Conservation (phyloP, 179 eudicot genomes). For the Carnegiea gigantea region DNA sequence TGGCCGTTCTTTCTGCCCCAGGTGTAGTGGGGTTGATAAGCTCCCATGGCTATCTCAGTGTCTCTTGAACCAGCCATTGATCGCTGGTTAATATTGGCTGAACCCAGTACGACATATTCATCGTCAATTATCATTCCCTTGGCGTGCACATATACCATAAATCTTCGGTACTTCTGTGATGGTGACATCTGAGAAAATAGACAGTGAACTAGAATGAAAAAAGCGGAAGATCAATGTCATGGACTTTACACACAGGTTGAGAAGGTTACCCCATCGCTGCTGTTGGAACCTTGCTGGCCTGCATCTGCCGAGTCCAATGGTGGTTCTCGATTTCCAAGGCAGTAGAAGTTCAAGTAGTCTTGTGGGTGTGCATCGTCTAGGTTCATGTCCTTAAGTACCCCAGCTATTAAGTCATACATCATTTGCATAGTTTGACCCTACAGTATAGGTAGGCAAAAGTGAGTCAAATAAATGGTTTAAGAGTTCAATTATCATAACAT, state of each 20-base stretch:
- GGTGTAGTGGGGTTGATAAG: conserved; percentile 61
- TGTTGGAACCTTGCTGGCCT: conserved; percentile 18
- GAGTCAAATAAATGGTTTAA: background rate
- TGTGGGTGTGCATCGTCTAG: conserved; percentile 52
- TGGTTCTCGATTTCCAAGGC: conserved; percentile 73
- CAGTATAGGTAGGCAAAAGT: background rate
- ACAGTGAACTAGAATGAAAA: background rate
- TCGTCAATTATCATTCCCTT: conserved; percentile 83
- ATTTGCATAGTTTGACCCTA: conserved; percentile 82
- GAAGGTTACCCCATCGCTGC: conserved; percentile 32
- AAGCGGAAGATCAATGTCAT: background rate
- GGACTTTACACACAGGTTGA: background rate
- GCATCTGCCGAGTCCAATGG: conserved; percentile 20
- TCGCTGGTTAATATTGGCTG: conserved; percentile 73
- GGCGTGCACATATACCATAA: conserved; percentile 79
- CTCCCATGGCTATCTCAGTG: conserved; percentile 79
- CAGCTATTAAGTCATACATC: conserved; percentile 67
- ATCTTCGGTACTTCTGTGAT: conserved; percentile 52
- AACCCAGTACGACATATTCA: conserved; percentile 63
- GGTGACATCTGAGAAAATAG: conserved; percentile 35
- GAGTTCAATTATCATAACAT: background rate
- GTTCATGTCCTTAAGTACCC: conserved; percentile 50
- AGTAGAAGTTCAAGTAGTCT: conserved; percentile 72
- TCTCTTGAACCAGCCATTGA: conserved; percentile 80
- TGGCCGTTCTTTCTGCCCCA: conserved; percentile 51